Evolutionary conservation across 495 filamentous ascomycete genomes (phyloP).

Genomic region (Aspergillus olivimuriae): DNA sequence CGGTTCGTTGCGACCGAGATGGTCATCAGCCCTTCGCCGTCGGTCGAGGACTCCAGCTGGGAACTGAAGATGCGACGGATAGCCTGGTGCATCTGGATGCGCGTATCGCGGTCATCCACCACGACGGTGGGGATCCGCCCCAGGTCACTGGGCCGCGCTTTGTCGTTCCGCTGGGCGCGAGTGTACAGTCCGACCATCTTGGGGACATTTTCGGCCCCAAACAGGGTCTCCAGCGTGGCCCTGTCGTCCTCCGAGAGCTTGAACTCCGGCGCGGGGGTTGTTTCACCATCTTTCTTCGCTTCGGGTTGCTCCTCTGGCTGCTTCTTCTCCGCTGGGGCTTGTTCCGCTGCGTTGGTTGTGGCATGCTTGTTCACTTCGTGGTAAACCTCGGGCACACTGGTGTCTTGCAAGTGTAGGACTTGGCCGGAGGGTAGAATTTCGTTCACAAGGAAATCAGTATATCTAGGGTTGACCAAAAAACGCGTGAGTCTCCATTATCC

Average conservation of each 20-base stretch:
- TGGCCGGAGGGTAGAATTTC: conserved; percentile 76
- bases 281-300: conserved; percentile 5
- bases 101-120: conserved; percentile 52
- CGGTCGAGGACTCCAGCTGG: conserved; percentile 59
- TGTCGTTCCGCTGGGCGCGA: conserved; percentile 35
- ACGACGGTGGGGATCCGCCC: conserved; percentile 31
- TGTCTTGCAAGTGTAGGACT: conserved; percentile 64
- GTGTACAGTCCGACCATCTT: conserved; percentile 39
- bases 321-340: conserved; percentile 6
- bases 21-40: conserved; percentile 51
- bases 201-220: conserved; percentile 34
- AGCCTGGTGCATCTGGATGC: conserved; percentile 57
- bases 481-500: conserved; percentile 8
- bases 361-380: conserved; percentile 36
- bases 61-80: conserved; percentile 64
- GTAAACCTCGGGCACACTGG: too few relatives aligned
- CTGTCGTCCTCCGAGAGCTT: conserved; percentile 44
- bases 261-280: conserved; percentile 18
- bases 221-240: conserved; percentile 35
- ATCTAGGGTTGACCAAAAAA: conserved; percentile 52
- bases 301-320: conserved; percentile 5
- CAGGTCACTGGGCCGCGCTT: conserved; percentile 34
- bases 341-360: conserved; percentile 14
- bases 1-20: conserved; percentile 46
- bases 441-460: conserved; percentile 93